phyloP scores from a whole-genome alignment of 345 rosid species.

The Mercurialis annua region DNA sequence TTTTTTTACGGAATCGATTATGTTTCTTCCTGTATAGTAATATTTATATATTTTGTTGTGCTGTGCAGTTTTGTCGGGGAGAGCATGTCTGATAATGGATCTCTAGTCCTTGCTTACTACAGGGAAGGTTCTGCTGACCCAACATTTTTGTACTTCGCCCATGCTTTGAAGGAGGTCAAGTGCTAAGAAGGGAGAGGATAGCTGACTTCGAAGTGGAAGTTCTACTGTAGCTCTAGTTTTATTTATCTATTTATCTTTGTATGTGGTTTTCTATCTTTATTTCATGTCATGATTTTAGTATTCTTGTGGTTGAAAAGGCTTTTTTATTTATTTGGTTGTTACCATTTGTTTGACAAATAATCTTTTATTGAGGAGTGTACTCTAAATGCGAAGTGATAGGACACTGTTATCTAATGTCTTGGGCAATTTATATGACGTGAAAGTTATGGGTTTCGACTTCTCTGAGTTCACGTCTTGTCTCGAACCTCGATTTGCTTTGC shows the following conservation, averaged over 20 bases:
- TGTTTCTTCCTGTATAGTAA: background rate
- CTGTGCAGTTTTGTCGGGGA: slow-evolving; percentile 85
- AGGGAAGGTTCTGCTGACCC: slow-evolving; percentile 92
- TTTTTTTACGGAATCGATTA: background rate
- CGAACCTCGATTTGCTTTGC: too few relatives aligned
- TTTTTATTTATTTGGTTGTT: background rate
- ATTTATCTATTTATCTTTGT: too few relatives aligned
- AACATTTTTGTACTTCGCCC: slow-evolving; percentile 83
- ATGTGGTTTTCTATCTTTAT: background rate
- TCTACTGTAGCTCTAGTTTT: slow-evolving; percentile 11
- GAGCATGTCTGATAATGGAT: slow-evolving; percentile 74
- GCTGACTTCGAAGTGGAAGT: slow-evolving; percentile 12
- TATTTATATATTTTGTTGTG: background rate
- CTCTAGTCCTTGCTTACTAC: slow-evolving; percentile 89
- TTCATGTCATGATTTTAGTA: background rate
- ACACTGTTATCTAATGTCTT: too few relatives aligned
- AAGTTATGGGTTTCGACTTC: too few relatives aligned
- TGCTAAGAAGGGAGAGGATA: slow-evolving; percentile 40
- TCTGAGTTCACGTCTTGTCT: too few relatives aligned
- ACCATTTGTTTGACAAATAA: slow-evolving; percentile 5
- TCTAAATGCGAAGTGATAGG: too few relatives aligned
- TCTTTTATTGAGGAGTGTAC: background rate
- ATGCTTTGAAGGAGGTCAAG: slow-evolving; percentile 90
- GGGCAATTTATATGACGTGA: too few relatives aligned
- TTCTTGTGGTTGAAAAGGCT: background rate